Percentiles rank a stretch among this genome's conserved stretches.
Evolutionary conservation across 139 green algal species (phyloP).

Genomic region (Picochlorum sp.): DNA sequence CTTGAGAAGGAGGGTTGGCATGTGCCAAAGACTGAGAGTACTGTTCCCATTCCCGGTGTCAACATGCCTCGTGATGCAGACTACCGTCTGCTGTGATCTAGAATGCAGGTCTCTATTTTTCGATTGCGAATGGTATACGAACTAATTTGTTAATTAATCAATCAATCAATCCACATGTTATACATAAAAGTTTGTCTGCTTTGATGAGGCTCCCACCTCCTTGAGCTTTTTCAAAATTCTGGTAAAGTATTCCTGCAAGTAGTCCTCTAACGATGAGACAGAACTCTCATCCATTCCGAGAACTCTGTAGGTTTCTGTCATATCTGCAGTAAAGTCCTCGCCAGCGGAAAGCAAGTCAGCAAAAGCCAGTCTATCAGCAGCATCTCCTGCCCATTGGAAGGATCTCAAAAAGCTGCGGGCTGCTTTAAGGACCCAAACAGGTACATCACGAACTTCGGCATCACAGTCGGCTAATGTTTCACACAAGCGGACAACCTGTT

Average conservation of each 20-base stretch:
- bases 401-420: constrained; percentile 64
- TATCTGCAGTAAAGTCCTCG: constrained; percentile 74
- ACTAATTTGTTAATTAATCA: neutral
- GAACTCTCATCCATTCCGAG: constrained; percentile 75
- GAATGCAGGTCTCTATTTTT: neutral
- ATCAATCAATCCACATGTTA: constrained; percentile 32
- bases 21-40: constrained; percentile 21
- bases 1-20: constrained; percentile 32
- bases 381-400: constrained; percentile 90
- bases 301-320: constrained; percentile 85
- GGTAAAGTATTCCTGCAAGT: constrained; percentile 91
- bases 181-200: constrained; percentile 91
- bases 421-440: constrained; percentile 76
- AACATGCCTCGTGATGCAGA: constrained; percentile 5
- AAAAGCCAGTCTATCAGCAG: constrained; percentile 89
- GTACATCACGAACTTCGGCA: constrained; percentile 80
- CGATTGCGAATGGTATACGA: neutral
- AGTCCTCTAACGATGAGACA: constrained; percentile 73
- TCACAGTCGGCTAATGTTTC: constrained; percentile 73
- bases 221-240: constrained; percentile 97
- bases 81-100: neutral
- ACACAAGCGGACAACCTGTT: constrained; percentile 89
- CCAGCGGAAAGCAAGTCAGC: constrained; percentile 81
- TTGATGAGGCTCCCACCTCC: constrained; percentile 80
- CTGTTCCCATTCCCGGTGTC: constrained; percentile 37